phyloP scores from a whole-genome alignment of 805 yeast genomes.

The Saturnispora bothae region DNA sequence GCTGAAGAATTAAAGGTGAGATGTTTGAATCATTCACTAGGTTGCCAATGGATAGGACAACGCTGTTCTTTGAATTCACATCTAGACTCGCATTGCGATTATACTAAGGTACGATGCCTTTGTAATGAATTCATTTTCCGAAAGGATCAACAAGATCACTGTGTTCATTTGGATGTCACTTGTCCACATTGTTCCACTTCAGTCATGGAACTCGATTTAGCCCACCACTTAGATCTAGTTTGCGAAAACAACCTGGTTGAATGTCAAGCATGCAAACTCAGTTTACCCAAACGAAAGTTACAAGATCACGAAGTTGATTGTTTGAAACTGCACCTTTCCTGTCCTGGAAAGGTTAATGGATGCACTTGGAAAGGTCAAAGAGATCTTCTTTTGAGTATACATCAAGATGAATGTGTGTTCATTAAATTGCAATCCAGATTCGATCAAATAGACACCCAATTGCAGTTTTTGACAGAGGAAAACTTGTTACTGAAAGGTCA shows the following conservation, averaged over 20 bases:
- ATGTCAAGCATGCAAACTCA: constrained; percentile 32
- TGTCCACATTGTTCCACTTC: constrained; percentile 30
- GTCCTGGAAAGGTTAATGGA: constrained; percentile 40
- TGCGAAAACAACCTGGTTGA: constrained; percentile 32
- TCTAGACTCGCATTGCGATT: constrained; percentile 30
- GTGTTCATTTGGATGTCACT: constrained; percentile 30
- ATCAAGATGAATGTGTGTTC: constrained; percentile 22
- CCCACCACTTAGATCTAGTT: constrained; percentile 28
- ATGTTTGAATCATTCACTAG: constrained; percentile 42
- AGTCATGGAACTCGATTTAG: constrained; percentile 24
- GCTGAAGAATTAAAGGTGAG: constrained; percentile 49
- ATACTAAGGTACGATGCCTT: constrained; percentile 29
- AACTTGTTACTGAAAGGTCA: constrained; percentile 33
- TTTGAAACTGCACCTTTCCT: constrained; percentile 29
- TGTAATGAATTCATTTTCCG: constrained; percentile 18
- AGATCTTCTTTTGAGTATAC: constrained; percentile 22
- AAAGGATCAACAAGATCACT: constrained; percentile 15
- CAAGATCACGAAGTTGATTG: constrained; percentile 35
- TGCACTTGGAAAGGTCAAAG: constrained; percentile 37
- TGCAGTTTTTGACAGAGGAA: constrained; percentile 26
- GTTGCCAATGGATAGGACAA: constrained; percentile 47
- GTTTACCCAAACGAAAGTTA: constrained; percentile 30
- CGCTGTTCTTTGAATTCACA: constrained; percentile 51
- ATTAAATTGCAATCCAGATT: constrained; percentile 21
- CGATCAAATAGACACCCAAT: constrained; percentile 20